These are phyloP conservation scores for Coemansia sp. DNA, from an alignment of 192 early-diverging fungal species.

Conservation along the genomic window DNA sequence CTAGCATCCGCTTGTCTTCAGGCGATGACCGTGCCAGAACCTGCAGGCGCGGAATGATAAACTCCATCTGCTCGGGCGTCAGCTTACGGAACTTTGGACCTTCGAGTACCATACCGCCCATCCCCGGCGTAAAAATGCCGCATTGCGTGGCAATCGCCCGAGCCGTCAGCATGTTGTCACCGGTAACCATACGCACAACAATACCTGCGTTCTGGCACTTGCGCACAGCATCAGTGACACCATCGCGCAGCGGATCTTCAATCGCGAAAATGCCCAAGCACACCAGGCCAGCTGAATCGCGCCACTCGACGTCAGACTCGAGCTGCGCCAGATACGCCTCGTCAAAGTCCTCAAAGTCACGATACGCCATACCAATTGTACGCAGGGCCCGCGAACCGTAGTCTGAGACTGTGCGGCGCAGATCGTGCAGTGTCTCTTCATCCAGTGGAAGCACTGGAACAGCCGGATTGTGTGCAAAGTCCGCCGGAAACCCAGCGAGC, in stretches of 20 bases:
- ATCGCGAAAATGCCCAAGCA: conserved; percentile 93
- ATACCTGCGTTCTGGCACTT: conserved; percentile 89
- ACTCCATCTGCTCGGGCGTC: conserved; percentile 81
- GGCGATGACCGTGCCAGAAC: conserved; percentile 95
- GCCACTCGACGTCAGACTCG: conserved; percentile 47
- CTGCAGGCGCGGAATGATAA: conserved; percentile 87
- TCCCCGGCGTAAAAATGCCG: conserved; percentile 78
- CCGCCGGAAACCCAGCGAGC: conserved; percentile 22
- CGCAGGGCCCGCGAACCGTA: conserved; percentile 72
- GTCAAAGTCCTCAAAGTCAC: conserved; percentile 72
- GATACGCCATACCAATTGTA: conserved; percentile 86
- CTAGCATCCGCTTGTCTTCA: conserved; percentile 94
- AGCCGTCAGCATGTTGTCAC: conserved; percentile 94
- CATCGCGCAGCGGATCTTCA: conserved; percentile 93
- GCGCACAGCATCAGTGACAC: conserved; percentile 90
- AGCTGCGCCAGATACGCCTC: conserved; percentile 45
- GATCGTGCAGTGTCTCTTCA: conserved; percentile 51
- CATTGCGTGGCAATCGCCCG: conserved; percentile 92
- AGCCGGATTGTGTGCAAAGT: conserved; percentile 54
- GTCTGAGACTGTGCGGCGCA: conserved; percentile 43
- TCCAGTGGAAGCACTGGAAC: conserved; percentile 50
- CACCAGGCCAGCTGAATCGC: conserved; percentile 62
- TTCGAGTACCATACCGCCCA: conserved; percentile 89
- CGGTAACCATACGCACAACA: conserved; percentile 98
- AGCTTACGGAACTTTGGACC: conserved; percentile 91